Evolutionary conservation across 164 flowering plant genomes (phyloP).

Genomic region (Dillenia suffruticosa): DNA sequence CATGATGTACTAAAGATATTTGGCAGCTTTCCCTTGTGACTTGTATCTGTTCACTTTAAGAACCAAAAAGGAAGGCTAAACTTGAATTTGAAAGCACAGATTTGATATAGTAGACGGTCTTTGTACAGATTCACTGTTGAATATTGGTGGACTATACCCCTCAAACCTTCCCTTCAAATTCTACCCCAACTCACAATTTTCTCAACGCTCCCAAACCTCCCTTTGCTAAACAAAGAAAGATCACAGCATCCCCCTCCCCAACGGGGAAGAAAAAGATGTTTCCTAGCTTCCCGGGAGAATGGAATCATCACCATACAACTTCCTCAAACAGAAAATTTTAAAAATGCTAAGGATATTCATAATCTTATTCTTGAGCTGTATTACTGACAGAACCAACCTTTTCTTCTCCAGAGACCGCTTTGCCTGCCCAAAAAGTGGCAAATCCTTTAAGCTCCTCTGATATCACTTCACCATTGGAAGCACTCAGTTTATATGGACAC

Average conservation of each 20-base stretch:
- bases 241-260: constrained; percentile 3
- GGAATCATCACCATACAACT: constrained; percentile 22
- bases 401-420: constrained; percentile 34
- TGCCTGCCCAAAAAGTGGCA: constrained; percentile 5
- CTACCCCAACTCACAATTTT: constrained; percentile 26
- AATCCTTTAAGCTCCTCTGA: constrained; percentile 5
- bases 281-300: constrained; percentile 19
- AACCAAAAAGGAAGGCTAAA: constrained; percentile 9
- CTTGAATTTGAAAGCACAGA: constrained; percentile 2
- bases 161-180: constrained; percentile 51
- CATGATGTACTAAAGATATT: not conserved
- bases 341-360: constrained; percentile 24
- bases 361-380: constrained; percentile 37
- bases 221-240: constrained; percentile 21
- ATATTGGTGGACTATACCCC: constrained; percentile 42
- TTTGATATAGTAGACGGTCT: constrained; percentile 27
- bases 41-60: constrained; percentile 12
- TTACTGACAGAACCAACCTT: constrained; percentile 27
- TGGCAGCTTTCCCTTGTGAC: constrained; percentile 1
- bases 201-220: constrained; percentile 28
- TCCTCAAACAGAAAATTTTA: constrained; percentile 23
- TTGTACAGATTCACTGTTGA: constrained; percentile 30
- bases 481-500: constrained; percentile 42
- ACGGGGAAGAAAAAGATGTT: constrained; percentile 8
- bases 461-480: constrained; percentile 22